Evolutionary conservation across 768 basidiomycete genomes (phyloP).

Genomic region (Tylopilus vinaceipallidus): DNA sequence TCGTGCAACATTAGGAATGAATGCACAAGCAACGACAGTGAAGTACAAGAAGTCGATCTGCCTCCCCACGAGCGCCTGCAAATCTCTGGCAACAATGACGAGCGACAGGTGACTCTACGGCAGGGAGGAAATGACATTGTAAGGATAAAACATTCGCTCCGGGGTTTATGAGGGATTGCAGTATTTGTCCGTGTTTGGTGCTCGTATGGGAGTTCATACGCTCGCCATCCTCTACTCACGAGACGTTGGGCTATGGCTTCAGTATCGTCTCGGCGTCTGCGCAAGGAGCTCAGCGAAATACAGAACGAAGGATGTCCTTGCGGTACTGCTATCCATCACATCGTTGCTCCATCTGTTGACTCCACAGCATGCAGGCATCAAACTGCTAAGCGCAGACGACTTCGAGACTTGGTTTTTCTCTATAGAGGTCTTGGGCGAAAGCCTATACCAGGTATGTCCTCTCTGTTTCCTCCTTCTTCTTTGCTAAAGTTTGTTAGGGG

Average conservation of each 20-base stretch:
- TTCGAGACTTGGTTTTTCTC: slow-evolving; percentile 75
- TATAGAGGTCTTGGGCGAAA: slow-evolving; percentile 83
- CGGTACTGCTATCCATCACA: slow-evolving; percentile 37
- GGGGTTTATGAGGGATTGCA: slow-evolving; percentile 28
- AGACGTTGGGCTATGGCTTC: slow-evolving; percentile 47
- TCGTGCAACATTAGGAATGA: slow-evolving; percentile 12
- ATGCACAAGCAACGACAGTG: slow-evolving; percentile 17
- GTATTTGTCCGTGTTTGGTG: slow-evolving; percentile 40
- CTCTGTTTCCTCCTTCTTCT: background rate
- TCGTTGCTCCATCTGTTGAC: slow-evolving; percentile 1
- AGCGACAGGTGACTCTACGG: slow-evolving; percentile 72
- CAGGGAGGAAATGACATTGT: slow-evolving; percentile 48
- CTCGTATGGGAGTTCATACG: slow-evolving; percentile 7
- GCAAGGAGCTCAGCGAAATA: slow-evolving; percentile 72
- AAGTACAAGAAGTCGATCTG: slow-evolving; percentile 41
- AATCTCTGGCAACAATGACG: slow-evolving; percentile 38
- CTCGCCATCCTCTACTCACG: slow-evolving; percentile 9
- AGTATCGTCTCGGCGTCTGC: slow-evolving; percentile 61
- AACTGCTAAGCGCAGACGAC: slow-evolving; percentile 71
- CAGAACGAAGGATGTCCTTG: slow-evolving; percentile 63
- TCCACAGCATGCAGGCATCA: slow-evolving; percentile 54
- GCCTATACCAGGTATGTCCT: slow-evolving; percentile 61
- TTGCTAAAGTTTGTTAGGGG: slow-evolving; percentile 43
- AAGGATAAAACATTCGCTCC: background rate
- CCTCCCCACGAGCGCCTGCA: slow-evolving; percentile 72